phyloP scores from a whole-genome alignment of 2,329 filamentous ascomycete genomes.

The Plectosphaerella cucumerina region DNA sequence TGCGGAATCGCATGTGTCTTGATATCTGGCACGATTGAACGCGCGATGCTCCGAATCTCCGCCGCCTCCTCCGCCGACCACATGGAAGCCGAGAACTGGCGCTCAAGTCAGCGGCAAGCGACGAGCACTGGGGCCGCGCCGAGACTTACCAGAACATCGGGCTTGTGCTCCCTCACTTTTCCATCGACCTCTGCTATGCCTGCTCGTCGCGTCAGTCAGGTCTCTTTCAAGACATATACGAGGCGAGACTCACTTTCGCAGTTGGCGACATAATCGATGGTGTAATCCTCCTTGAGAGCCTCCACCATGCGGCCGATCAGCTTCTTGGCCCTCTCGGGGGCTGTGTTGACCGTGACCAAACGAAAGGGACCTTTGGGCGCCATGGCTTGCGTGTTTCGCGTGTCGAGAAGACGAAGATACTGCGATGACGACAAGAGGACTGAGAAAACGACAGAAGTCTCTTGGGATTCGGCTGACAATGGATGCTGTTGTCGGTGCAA shows the following conservation, averaged over 20 bases:
- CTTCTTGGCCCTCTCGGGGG: slow-evolving; percentile 58
- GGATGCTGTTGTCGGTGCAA: no score
- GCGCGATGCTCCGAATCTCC: slow-evolving; percentile 39
- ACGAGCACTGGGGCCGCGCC: background rate
- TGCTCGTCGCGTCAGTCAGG: slow-evolving; percentile 17
- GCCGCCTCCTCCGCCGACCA: slow-evolving; percentile 42
- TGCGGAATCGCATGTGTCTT: slow-evolving; percentile 49
- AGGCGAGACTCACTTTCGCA: slow-evolving; percentile 45
- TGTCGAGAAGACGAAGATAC: background rate
- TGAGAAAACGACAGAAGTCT: background rate
- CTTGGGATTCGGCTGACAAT: background rate
- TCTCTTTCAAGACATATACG: background rate
- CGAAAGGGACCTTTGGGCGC: slow-evolving; percentile 52
- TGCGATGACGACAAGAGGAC: background rate
- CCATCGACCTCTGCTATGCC: slow-evolving; percentile 51
- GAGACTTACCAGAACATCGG: slow-evolving; percentile 22
- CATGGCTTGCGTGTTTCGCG: slow-evolving; percentile 10
- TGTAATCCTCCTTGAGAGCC: slow-evolving; percentile 58
- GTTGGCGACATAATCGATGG: slow-evolving; percentile 59
- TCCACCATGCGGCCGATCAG: slow-evolving; percentile 59
- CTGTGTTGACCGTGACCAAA: slow-evolving; percentile 65
- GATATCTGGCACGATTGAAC: slow-evolving; percentile 37
- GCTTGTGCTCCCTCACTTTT: slow-evolving; percentile 37
- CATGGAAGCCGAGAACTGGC: slow-evolving; percentile 57
- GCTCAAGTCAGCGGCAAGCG: background rate